These are phyloP conservation scores for Candida nitratophila DNA, from an alignment of 805 yeast genomes.

Conservation along the genomic window DNA sequence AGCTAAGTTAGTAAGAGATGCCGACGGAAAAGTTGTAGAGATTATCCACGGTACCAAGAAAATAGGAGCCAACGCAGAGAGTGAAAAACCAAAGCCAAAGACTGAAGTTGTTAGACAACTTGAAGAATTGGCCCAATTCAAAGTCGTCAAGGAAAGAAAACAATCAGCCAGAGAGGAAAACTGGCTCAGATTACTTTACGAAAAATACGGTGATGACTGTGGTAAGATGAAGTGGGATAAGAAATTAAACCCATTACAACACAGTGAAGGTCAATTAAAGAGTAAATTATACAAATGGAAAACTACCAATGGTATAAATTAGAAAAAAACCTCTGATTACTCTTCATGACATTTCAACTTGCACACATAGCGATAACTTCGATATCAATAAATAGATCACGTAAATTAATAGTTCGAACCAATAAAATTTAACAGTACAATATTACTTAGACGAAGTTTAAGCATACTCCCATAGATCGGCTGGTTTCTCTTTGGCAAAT, in stretches of 20 bases:
- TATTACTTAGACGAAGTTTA: too few relatives aligned
- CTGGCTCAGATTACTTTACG: conserved; percentile 59
- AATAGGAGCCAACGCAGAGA: conserved; percentile 16
- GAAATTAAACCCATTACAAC: conserved; percentile 76
- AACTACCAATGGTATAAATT: conserved; percentile 16
- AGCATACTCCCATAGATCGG: too few relatives aligned
- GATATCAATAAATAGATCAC: too few relatives aligned
- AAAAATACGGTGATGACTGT: conserved; percentile 83
- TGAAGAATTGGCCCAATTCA: conserved; percentile 48
- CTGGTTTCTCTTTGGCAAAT: too few relatives aligned
- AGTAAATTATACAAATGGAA: conserved; percentile 70
- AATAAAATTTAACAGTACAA: too few relatives aligned
- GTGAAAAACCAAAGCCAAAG: conserved; percentile 8
- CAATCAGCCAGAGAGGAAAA: conserved; percentile 68
- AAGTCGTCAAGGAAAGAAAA: conserved; percentile 39
- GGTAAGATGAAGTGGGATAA: conserved; percentile 89
- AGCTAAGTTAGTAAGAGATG: conserved; percentile 69
- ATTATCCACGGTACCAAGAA: conserved; percentile 67
- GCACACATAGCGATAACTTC: too few relatives aligned
- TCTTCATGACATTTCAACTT: too few relatives aligned
- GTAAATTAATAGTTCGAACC: too few relatives aligned
- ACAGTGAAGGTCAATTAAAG: conserved; percentile 76
- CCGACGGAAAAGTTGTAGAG: conserved; percentile 55
- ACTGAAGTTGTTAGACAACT: conserved; percentile 64
- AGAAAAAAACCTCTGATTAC: too few relatives aligned